These are phyloP conservation scores for Leishmania tarentolae DNA, from an alignment of 208 protist species.

Conservation along the genomic window DNA sequence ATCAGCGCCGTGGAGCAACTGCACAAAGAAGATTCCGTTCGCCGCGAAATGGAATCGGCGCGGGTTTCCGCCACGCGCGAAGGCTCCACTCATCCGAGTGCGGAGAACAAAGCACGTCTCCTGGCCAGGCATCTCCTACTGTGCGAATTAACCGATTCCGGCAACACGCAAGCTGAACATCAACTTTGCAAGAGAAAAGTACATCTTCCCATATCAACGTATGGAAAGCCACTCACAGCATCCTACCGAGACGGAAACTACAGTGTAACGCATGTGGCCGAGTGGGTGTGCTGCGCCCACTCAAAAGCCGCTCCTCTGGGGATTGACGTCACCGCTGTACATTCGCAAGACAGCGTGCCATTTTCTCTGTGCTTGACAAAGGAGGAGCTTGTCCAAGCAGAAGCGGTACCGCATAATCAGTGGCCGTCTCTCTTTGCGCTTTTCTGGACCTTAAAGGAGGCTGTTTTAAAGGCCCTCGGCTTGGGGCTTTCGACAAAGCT, in stretches of 20 bases:
- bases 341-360: not conserved
- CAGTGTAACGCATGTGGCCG: slow-evolving; percentile 32
- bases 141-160: not conserved
- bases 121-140: slow-evolving; percentile 22
- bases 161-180: not conserved
- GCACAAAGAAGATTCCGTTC: slow-evolving; percentile 15
- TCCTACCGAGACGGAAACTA: not conserved
- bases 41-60: slow-evolving; percentile 12
- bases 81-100: not conserved
- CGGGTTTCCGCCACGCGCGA: not conserved
- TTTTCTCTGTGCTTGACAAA: not conserved
- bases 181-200: slow-evolving; percentile 4
- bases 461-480: slow-evolving; percentile 42
- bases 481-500: slow-evolving; percentile 22
- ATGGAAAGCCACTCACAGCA: slow-evolving; percentile 20
- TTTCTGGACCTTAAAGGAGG: slow-evolving; percentile 45
- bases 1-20: not conserved
- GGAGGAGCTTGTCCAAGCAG: not conserved
- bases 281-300: slow-evolving; percentile 32
- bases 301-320: slow-evolving; percentile 8
- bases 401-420: not conserved
- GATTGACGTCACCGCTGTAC: slow-evolving; percentile 27
- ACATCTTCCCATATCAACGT: not conserved
- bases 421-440: slow-evolving; percentile 12
- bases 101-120: slow-evolving; percentile 12